Conservation (phyloP, 345 rosid species). For the Abelmoschus esculentus region DNA sequence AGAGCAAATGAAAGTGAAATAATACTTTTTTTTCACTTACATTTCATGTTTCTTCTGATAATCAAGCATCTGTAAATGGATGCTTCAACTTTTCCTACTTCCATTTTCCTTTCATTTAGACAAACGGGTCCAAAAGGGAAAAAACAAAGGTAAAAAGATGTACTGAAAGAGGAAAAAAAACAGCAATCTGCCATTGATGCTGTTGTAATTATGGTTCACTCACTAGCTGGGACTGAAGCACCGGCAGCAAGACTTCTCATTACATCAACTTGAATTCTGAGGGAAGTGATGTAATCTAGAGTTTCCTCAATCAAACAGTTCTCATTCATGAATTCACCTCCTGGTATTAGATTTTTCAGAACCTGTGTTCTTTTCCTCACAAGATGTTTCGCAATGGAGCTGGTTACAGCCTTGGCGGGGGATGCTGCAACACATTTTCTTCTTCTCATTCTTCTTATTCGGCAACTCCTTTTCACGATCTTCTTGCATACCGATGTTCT, state of each 20-base stretch:
- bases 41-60: no score
- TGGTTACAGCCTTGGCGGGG: not conserved
- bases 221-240: conserved; percentile 19
- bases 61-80: not conserved
- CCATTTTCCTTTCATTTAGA: not conserved
- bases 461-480: conserved; percentile 45
- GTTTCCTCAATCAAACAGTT: conserved; percentile 62
- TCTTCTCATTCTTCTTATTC: conserved; percentile 16
- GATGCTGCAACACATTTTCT: conserved; percentile 10
- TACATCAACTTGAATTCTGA: conserved; percentile 71
- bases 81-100: not conserved
- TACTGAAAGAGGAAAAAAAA: not conserved
- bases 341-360: conserved; percentile 61
- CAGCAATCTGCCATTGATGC: conserved; percentile 12
- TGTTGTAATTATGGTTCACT: conserved; percentile 12
- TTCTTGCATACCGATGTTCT: conserved; percentile 26
- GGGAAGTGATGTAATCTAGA: conserved; percentile 70
- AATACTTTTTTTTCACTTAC: no score
- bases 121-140: not conserved
- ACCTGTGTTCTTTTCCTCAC: conserved; percentile 50
- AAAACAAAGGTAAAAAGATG: not conserved
- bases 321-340: conserved; percentile 59
- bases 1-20: no score
- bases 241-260: conserved; percentile 53
- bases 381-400: conserved; percentile 30